Base-by-base conservation (phyloP, 768 basidiomycete genomes). In the Pleurotus tuoliensis region DNA sequence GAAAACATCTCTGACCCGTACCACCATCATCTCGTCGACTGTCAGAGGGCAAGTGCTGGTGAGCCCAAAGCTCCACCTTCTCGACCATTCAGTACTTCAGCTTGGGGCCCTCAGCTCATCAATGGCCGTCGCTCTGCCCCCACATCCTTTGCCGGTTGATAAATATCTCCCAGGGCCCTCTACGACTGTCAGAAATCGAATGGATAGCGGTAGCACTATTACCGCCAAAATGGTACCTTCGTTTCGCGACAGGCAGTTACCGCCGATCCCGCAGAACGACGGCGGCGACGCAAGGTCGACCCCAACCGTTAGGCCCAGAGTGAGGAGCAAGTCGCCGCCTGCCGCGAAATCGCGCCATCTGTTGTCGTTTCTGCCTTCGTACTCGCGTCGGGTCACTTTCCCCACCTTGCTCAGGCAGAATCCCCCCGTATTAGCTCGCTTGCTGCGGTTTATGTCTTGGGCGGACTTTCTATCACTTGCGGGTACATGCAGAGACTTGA, bases 391-490 rank as follows among this genome's bases (percentile, higher is more conserved):
- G 41, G 53, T 34, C 16, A 20, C 8, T 27, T 9, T 38, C 18
- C 56, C 63, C 49, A 52, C 65, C 22, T 27, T 51, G 20, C 40
- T 58, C 39, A 39, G 66, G 20, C 55, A 46, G 22, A 59, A 64
- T 15, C 67, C 70, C 1, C 57, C 45, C 3, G 39, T 71, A 8
- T 56, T 72, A 4, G 63, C 70, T 6, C 59, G 62, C 16, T 46
- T 78, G 15, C 55, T 77, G 13, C 56, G 55, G 5, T 66, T 67
- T 41, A 55, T 77, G 38, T 66, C 71, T 60, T 82, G 79, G 79
- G 41, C 61, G 4, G 72, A 76, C 41, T 64, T 69, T 27, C 66
- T 72, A 49, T 61, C 73, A n/a, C 64, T 81, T n/a, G 63, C 76
- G 43, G 65, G 66, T 59, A 71, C 75, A 15, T 79, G 73, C 58